phyloP scores from a whole-genome alignment of 495 filamentous ascomycete species.

The Neurospora terricola region DNA sequence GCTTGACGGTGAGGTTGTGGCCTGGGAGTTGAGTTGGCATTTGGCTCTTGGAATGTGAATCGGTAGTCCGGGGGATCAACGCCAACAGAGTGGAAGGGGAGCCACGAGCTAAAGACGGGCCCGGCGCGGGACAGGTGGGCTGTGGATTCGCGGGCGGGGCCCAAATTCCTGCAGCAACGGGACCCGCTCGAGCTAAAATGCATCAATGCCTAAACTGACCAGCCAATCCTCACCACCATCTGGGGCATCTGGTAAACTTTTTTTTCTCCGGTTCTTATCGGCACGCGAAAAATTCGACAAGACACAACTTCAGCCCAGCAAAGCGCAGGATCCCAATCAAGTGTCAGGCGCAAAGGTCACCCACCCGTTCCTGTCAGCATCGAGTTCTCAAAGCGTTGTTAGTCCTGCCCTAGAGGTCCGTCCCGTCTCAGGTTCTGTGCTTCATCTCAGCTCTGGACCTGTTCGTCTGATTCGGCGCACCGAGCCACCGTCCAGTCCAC shows the following conservation, averaged over 20 bases:
- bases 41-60: neutral
- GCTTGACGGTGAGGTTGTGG: neutral
- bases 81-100: neutral
- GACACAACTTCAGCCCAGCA: neutral
- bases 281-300: neutral
- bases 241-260: neutral
- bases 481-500: neutral
- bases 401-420: neutral
- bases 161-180: neutral
- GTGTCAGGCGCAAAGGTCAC: neutral
- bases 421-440: neutral
- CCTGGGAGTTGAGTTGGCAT: neutral
- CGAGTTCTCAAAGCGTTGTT: neutral
- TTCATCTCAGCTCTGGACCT: neutral
- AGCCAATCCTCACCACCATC: constrained; percentile 5
- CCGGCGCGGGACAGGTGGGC: neutral
- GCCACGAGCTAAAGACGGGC: constrained; percentile 5
- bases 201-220: constrained; percentile 13
- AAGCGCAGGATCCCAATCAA: neutral
- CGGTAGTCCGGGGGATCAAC: neutral
- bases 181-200: constrained; percentile 6
- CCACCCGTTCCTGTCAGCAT: neutral
- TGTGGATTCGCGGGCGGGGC: neutral
- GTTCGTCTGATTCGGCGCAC: neutral
- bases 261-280: constrained; percentile 1